Conservation (phyloP, 768 basidiomycete genomes). For the Chalciporus piperatus region DNA sequence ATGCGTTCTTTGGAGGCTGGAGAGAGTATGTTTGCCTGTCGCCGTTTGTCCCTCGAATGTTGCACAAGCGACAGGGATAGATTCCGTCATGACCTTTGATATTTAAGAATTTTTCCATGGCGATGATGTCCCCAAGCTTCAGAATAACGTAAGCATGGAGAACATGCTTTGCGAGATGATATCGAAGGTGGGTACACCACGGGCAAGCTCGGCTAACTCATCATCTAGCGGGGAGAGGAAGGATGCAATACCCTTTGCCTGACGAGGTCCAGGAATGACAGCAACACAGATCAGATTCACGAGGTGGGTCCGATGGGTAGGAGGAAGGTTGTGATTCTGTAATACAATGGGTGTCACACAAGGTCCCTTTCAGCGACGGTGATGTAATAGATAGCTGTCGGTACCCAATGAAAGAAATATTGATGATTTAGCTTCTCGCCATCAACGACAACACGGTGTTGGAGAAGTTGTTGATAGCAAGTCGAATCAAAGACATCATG, state of each 20-base stretch:
- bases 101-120: slow-evolving; percentile 28
- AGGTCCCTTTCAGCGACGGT: slow-evolving; percentile 21
- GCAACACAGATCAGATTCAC: slow-evolving; percentile 38
- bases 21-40: not conserved
- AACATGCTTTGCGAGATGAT: not conserved
- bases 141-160: slow-evolving; percentile 34
- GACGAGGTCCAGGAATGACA: slow-evolving; percentile 45
- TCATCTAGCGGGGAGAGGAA: slow-evolving; percentile 37
- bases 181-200: slow-evolving; percentile 39
- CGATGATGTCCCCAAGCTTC: slow-evolving; percentile 35
- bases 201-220: slow-evolving; percentile 33
- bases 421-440: slow-evolving; percentile 19
- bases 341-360: slow-evolving; percentile 43
- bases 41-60: slow-evolving; percentile 27
- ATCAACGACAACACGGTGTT: slow-evolving; percentile 26
- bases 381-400: slow-evolving; percentile 43
- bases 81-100: slow-evolving; percentile 38
- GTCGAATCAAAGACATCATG: slow-evolving; percentile 37
- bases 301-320: slow-evolving; percentile 35
- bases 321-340: slow-evolving; percentile 43
- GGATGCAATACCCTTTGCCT: slow-evolving; percentile 38
- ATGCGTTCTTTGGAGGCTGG: not conserved
- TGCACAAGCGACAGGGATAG: slow-evolving; percentile 35
- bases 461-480: slow-evolving; percentile 28
- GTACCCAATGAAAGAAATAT: slow-evolving; percentile 43